phyloP scores from a whole-genome alignment of 2,329 filamentous ascomycete species.

The Penicillium sp. region DNA sequence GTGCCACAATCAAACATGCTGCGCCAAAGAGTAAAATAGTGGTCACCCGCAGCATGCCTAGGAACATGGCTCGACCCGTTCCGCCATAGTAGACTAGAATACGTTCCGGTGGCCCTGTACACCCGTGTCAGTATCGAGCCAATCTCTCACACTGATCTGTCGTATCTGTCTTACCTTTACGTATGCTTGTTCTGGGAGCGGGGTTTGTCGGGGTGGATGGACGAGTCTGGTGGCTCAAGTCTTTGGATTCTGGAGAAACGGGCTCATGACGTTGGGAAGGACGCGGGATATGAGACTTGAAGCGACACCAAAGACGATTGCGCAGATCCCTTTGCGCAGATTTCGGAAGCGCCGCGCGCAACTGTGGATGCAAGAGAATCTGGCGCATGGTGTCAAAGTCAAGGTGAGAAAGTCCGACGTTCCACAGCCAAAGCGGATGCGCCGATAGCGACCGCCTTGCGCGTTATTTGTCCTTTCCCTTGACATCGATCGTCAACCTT shows the following conservation, averaged over 20 bases:
- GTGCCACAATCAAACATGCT: slow-evolving; percentile 59
- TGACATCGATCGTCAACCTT: too few species aligned
- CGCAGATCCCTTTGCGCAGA: slow-evolving; percentile 25
- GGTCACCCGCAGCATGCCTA: slow-evolving; percentile 65
- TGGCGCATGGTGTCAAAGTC: slow-evolving; percentile 22
- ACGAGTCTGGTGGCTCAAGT: slow-evolving; percentile 8
- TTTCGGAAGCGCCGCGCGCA: slow-evolving; percentile 25
- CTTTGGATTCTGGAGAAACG: slow-evolving; percentile 19
- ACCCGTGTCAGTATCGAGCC: slow-evolving; percentile 12
- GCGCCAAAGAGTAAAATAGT: slow-evolving; percentile 64
- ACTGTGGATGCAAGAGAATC: slow-evolving; percentile 29
- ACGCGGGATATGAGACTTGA: slow-evolving; percentile 26
- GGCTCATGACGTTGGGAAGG: slow-evolving; percentile 21
- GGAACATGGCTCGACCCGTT: slow-evolving; percentile 58
- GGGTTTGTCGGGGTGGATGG: slow-evolving; percentile 14
- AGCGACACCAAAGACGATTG: slow-evolving; percentile 24
- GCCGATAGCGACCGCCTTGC: slow-evolving; percentile 9
- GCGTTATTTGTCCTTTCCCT: not conserved
- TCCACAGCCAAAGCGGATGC: slow-evolving; percentile 5
- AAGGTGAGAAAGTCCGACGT: slow-evolving; percentile 5
- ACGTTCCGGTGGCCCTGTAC: slow-evolving; percentile 34
- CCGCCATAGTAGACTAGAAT: slow-evolving; percentile 72
- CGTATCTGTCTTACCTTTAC: slow-evolving; percentile 24
- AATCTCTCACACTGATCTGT: not conserved
- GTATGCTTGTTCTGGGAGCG: slow-evolving; percentile 22